Evolutionary conservation across 192 early-diverging fungal genomes (phyloP).

Genomic region (Endogone sp.): DNA sequence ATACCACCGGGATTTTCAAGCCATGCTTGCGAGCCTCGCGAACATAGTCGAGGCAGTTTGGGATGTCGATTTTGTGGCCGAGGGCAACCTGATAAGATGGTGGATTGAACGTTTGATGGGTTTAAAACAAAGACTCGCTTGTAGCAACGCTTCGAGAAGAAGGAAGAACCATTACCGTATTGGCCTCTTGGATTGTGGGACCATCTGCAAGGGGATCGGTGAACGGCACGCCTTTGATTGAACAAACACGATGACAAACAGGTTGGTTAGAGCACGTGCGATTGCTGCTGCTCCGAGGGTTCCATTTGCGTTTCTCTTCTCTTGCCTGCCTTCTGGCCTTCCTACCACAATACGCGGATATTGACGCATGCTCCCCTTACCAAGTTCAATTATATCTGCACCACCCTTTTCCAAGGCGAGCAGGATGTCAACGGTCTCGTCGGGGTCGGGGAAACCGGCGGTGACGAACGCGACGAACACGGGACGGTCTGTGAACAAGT

Average conservation of each 20-base stretch:
- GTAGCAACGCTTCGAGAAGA: not conserved
- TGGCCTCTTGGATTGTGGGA: conserved; percentile 93
- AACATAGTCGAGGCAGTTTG: conserved; percentile 78
- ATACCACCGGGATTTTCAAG: conserved; percentile 84
- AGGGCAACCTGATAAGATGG: conserved; percentile 63
- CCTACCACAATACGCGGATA: not conserved
- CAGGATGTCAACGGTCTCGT: conserved; percentile 79
- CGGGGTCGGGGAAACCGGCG: conserved; percentile 82
- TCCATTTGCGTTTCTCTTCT: no score
- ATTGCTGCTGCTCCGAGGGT: no score
- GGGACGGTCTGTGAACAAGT: conserved; percentile 52
- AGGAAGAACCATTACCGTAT: conserved; percentile 42
- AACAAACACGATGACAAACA: not conserved
- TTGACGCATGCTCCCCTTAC: conserved; percentile 30
- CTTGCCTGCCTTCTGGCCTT: no score
- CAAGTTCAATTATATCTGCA: conserved; percentile 93
- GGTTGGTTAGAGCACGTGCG: not conserved
- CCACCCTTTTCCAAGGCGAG: conserved; percentile 90
- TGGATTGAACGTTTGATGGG: not conserved
- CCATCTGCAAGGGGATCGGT: conserved; percentile 98
- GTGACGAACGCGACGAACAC: conserved; percentile 93
- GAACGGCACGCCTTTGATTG: conserved; percentile 77
- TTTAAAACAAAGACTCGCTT: not conserved
- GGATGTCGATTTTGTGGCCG: conserved; percentile 72
- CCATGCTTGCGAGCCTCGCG: conserved; percentile 75